Evolutionary conservation across 495 filamentous ascomycete genomes (phyloP), one percentile per base, ranked within the genome.

Genomic region (Neurospora sp.): DNA sequence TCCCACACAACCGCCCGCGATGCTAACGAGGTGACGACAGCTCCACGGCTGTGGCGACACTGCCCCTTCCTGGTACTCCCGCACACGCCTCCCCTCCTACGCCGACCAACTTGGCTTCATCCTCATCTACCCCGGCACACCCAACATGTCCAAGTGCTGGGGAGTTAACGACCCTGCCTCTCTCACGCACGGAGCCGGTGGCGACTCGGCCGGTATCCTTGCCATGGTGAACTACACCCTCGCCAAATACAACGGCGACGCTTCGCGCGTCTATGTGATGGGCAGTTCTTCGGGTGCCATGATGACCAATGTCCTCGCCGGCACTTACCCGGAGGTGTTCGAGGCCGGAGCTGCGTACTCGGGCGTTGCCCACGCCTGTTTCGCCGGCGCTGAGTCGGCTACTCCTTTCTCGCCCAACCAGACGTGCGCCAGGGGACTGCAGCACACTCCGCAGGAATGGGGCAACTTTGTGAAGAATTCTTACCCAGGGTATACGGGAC

Each of bases 221-320:
- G 86, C 81, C 80, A 88, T 88, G 86, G 86, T 88, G 74, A 84
- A 84, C 70, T 88, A 85, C 73, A 81, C 84, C 1, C 71, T 87
- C 22, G 53, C 68, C 69, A 82, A 82, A 71, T 87, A 89, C 79
- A 79, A 72, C 18, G 87, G 73, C 45, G 85, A 89, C 77, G 39
- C 80, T 39, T 74, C 73, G 39, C 81, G 79, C 45, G 83, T 89
- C 39, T 88, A 84, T 71, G 85, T 84, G 31, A 87, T 85, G 74
- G 87, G 87, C 12, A 80, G 78, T 8, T 86, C 84, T 0, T 88
- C 86, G 16, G 87, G 87, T 35, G 87, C 81, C 47, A 89, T 88
- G 87, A 87, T 88, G 86, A 87, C 86, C 59, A 89, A 89, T 75
- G 86, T 88, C 27, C 74, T 90, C 77, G 87, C 84, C 8, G 88